These are phyloP conservation scores for Basidiobolus heterosporus DNA, from an alignment of 371 early-diverging fungal genomes.

Conservation along the genomic window DNA sequence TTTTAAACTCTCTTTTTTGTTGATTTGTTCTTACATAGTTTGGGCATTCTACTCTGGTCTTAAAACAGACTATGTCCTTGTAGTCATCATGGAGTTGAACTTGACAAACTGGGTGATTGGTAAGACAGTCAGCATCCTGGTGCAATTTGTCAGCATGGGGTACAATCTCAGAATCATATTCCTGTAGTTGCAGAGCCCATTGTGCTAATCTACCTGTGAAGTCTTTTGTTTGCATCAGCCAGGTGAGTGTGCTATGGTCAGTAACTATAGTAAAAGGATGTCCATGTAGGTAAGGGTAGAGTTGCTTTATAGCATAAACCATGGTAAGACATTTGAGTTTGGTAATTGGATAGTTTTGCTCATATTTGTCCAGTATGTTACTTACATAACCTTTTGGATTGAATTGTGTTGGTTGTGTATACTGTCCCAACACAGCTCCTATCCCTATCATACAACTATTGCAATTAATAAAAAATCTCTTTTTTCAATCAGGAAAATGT, in stretches of 20 bases:
- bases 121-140: too few relatives aligned
- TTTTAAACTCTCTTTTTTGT: too few relatives aligned
- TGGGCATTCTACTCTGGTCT: too few relatives aligned
- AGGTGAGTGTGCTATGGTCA: conserved; percentile 5
- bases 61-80: too few relatives aligned
- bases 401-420: not conserved
- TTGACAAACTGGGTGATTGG: too few relatives aligned
- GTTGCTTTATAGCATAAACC: conserved; percentile 3
- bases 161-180: not conserved
- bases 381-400: conserved; percentile 10
- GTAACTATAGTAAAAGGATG: conserved; percentile 5
- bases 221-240: conserved; percentile 4
- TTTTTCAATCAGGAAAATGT: conserved; percentile 3
- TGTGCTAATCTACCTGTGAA: conserved; percentile 1
- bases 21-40: too few relatives aligned
- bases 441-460: conserved; percentile 18
- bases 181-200: conserved; percentile 5
- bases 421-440: conserved; percentile 18
- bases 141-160: too few relatives aligned
- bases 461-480: conserved; percentile 12
- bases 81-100: too few relatives aligned
- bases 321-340: conserved; percentile 10
- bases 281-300: conserved; percentile 7
- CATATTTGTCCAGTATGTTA: conserved; percentile 4
- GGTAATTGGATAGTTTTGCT: conserved; percentile 10